Conservation (phyloP, 768 basidiomycete species). For the Xerocomellus dryophilus region DNA sequence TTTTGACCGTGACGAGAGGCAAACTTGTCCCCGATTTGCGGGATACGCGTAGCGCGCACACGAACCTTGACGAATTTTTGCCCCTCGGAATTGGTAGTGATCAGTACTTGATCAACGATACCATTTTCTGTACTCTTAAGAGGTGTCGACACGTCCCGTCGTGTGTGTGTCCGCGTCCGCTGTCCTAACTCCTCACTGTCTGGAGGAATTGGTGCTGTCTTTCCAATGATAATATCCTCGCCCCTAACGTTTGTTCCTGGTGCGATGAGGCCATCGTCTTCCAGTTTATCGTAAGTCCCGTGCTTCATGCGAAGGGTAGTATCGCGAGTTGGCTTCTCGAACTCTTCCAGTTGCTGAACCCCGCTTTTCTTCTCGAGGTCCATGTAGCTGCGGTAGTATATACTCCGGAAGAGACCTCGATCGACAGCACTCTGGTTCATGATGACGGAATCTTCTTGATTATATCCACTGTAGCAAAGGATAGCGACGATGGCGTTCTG, state of each 20-base stretch:
- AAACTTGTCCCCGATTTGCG: slow-evolving; percentile 98
- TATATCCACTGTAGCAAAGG: slow-evolving; percentile 97
- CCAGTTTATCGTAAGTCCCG: slow-evolving; percentile 97
- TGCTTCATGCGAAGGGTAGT: slow-evolving; percentile 96
- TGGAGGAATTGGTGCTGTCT: slow-evolving; percentile 94
- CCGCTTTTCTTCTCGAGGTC: slow-evolving; percentile 98
- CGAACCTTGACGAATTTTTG: slow-evolving; percentile 99
- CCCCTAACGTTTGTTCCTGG: slow-evolving; percentile 93
- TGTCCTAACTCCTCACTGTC: slow-evolving; percentile 98
- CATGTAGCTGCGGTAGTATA: slow-evolving; percentile 98
- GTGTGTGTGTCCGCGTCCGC: slow-evolving; percentile 81
- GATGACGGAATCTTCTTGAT: slow-evolving; percentile 99
- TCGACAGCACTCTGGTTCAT: slow-evolving; percentile 99
- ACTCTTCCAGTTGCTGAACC: slow-evolving; percentile 87
- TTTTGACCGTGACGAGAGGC: slow-evolving; percentile 99
- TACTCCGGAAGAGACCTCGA: slow-evolving; percentile 95
- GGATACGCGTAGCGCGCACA: slow-evolving; percentile 89
- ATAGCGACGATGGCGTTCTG: slow-evolving; percentile 99
- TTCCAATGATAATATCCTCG: slow-evolving; percentile 99
- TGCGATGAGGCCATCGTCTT: slow-evolving; percentile 57
- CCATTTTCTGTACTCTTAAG: slow-evolving; percentile 98
- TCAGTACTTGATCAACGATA: slow-evolving; percentile 91
- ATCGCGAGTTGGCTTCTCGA: slow-evolving; percentile 93
- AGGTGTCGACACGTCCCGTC: slow-evolving; percentile 95
- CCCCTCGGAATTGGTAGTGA: slow-evolving; percentile 94